Evolutionary conservation across 108 stramenopile genomes (phyloP), one percentile per base, ranked within the genome.

Genomic region (Chaetoceros muelleri): DNA sequence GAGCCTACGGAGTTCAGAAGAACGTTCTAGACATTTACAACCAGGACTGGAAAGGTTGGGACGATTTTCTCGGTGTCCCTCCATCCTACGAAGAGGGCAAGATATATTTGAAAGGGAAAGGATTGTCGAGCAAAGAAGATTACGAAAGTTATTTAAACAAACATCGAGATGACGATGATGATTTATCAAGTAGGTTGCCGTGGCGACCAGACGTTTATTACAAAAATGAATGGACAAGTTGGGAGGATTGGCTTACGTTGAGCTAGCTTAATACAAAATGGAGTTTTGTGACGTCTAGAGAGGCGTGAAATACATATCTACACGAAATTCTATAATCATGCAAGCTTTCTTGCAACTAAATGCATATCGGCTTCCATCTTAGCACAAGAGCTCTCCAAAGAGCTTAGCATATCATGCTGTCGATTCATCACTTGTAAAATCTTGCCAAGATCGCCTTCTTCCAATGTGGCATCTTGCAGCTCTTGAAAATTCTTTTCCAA

Each of bases 181-280:
- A 81, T 49, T 40, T 65, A 31, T 70, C 74, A 13, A 73, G 65
- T 44, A 53, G 80, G 23, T 55, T 85, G 52, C 80, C 84, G 2
- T 73, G 56, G 31, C 64, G 76, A 30, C 84, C 84, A 26, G 80
- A 85, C 66, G 53, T 80, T 28, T 63, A 70, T 30, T 85, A 80
- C 62, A 82, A 80, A 56, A 50, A 29, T n/a, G 65, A 64, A 20
- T 82, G 81, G 81, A 60, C 34, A 29, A 69, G 69, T 24, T 85
- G 84, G 84, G 71, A 85, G 30, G 81, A 85, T 56, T 85, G 76
- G 49, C 47, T 85, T n/a, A n/a, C n/a, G n/a, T n/a, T n/a, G n/a
- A n/a, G n/a, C n/a, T n/a, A n/a, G n/a, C n/a, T n/a, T n/a, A n/a
- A n/a, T n/a, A n/a, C n/a, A n/a, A n/a, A n/a, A n/a, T n/a, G n/a